Evolutionary conservation across 192 early-diverging fungal species (phyloP), one percentile per base, ranked within the genome.

Genomic region (Coemansia sp.): DNA sequence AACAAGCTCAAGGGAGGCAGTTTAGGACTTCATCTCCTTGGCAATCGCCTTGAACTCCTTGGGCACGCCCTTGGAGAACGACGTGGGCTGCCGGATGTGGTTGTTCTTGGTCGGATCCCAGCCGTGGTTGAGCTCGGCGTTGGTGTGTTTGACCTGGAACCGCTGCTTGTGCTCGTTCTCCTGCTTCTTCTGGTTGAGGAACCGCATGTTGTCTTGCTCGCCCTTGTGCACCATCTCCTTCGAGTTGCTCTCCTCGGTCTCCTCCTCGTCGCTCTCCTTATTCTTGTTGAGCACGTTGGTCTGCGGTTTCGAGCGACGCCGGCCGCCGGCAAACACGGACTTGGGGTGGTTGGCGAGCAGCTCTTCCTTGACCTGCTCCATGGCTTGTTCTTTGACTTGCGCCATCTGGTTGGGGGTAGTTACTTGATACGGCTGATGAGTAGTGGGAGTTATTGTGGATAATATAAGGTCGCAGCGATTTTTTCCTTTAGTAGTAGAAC

Each of bases 21-120:
- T 35, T 41, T 46, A 38, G 34, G 40, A 34, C 36, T 54, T 30
- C 36, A 51, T 52, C 23, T 52, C 53, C 57, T 57, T 63, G 50
- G 55, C 58, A 14, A 36, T 43, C 28, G 46, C 51, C 50, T 61
- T 64, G 44, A 66, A 60, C 8, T 51, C 65, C 50, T 64, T 64
- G 30, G 64, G 64, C 14, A 56, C 27, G 22, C 72, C 72, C 22
- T 58, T 43, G 20, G 43, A 27, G 57, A 75, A 75, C 38, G 46
- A 57, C 23, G 38, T 32, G 6, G 72, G 72, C 61, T 75, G 72
- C 3, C 65, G 29, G 23, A 75, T 55, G 15, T 59, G 46, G 17
- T 47, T 50, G 26, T 53, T 60, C 44, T 45, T 49, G 27, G 56
- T 44, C 8, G 47, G 45, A 44, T 60, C 40, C 0, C 27, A 38